phyloP scores from a whole-genome alignment of 208 protist species.

The Trypanosoma theileri region DNA sequence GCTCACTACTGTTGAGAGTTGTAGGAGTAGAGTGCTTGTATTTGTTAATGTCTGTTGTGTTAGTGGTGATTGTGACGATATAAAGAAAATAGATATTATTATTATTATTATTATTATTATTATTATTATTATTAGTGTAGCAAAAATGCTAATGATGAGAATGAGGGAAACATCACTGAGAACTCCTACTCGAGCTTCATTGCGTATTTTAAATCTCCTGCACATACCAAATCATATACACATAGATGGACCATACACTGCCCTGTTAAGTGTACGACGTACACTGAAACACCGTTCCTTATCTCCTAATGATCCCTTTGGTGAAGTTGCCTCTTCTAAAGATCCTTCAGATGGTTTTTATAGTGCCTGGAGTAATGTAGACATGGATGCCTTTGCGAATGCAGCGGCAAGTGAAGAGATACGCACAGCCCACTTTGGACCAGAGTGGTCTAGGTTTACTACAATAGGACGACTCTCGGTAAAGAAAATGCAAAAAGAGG shows the following conservation, averaged over 20 bases:
- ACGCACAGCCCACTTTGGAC: conserved; percentile 72
- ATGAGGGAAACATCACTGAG: too few species aligned
- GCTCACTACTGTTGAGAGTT: too few species aligned
- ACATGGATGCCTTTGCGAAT: conserved; percentile 63
- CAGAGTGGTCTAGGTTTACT: conserved; percentile 72
- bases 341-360: conserved; percentile 69
- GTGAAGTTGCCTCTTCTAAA: conserved; percentile 58
- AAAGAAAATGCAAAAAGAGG: conserved; percentile 55
- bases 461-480: conserved; percentile 67
- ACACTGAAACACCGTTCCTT: conserved; percentile 50
- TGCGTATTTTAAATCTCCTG: too few species aligned
- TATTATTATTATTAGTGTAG: too few species aligned
- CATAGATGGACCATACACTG: neutral
- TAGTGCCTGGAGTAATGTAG: conserved; percentile 66
- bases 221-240: neutral
- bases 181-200: too few species aligned
- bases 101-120: too few species aligned
- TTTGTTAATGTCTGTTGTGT: too few species aligned
- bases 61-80: too few species aligned
- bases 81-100: too few species aligned
- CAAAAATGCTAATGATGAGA: too few species aligned
- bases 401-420: conserved; percentile 67
- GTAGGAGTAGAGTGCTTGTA: too few species aligned
- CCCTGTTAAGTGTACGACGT: neutral
- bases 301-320: conserved; percentile 69